Evolutionary conservation across 2,329 filamentous ascomycete species (phyloP), one percentile per base, ranked within the genome.

Genomic region (Fusarium begoniae): DNA sequence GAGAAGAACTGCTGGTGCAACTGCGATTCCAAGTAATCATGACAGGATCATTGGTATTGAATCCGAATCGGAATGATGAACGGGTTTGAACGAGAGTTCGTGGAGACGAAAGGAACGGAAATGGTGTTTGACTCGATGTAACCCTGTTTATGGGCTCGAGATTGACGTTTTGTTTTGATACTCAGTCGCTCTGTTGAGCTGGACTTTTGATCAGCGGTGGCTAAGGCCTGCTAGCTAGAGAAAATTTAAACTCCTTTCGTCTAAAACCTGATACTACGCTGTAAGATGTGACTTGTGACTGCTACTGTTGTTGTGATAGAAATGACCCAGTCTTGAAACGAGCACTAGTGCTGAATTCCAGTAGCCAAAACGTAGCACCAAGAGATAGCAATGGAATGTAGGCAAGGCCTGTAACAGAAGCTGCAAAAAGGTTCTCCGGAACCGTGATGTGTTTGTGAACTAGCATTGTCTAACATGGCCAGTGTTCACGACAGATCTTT

Each of bases 1-100:
- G 65, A 67, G 14, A 58, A 59, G 63, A 22, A 53, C 53, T 67
- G 65, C 44, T 67, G 51, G 51, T 67, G 65, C 53, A 51, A 53
- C 30, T 67, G 65, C 26, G 65, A 67, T 37, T 41, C 51, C n/a
- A 67, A 67, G 63, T 35, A 40, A 17, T 58, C 32, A 32, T 28
- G 20, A 22, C 17, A 35, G 3, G 22, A 45, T 41, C 22, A 30
- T 5, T 28, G 15, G 10, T 9, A 8, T 20, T 20, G 24, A 6
- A 37, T 35, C 22, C 2, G n/a, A 3, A 38, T 28, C 10, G 10
- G 13, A 22, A n/a, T 14, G 26, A 48, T 14, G 14, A 28, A 4
- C 8, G 6, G 13, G n/a, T 13, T 5, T 9, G 17, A 15, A 12
- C 4, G 26, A 22, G 5, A 5, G 8, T 17, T 6, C 2, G 17